A percentile compares a stretch with the other conserved stretches of the same genome.
These are phyloP conservation scores for Scheffersomyces cryptocercus DNA, from an alignment of 1,139 yeast species.

Conservation along the genomic window DNA sequence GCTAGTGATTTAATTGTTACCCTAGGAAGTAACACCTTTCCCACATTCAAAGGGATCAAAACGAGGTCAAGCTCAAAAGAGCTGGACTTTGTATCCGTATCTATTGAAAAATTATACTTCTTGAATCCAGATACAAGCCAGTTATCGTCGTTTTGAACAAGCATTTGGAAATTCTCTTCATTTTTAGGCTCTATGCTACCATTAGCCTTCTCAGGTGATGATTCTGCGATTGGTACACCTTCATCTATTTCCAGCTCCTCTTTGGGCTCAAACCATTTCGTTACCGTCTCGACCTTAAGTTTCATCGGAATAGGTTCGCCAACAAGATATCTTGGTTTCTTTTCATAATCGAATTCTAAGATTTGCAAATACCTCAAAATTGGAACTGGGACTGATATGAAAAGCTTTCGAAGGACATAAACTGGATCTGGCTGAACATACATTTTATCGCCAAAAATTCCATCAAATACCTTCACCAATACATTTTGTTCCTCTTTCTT, in stretches of 20 bases:
- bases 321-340: conserved; percentile 47
- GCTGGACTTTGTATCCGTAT: conserved; percentile 12
- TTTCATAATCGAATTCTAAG: conserved; percentile 44
- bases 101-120: conserved; percentile 45
- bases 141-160: conserved; percentile 40
- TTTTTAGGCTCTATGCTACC: neutral
- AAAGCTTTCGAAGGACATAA: conserved; percentile 19
- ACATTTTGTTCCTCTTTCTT: conserved; percentile 9
- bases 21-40: conserved; percentile 68
- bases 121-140: conserved; percentile 76
- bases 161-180: conserved; percentile 26
- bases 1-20: conserved; percentile 41
- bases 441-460: conserved; percentile 7
- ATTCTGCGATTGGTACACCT: conserved; percentile 22
- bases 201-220: conserved; percentile 21
- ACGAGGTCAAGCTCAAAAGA: conserved; percentile 36
- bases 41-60: conserved; percentile 74
- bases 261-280: conserved; percentile 37
- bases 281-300: conserved; percentile 45
- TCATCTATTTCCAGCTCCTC: conserved; percentile 1
- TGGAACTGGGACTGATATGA: conserved; percentile 56
- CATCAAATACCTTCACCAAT: conserved; percentile 15
- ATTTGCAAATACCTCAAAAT: conserved; percentile 50
- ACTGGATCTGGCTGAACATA: neutral
- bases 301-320: conserved; percentile 61